Evolutionary conservation across 75 land plant species (phyloP), one percentile per base, ranked within the genome.

Genomic region (Isoetes taiwanensis): DNA sequence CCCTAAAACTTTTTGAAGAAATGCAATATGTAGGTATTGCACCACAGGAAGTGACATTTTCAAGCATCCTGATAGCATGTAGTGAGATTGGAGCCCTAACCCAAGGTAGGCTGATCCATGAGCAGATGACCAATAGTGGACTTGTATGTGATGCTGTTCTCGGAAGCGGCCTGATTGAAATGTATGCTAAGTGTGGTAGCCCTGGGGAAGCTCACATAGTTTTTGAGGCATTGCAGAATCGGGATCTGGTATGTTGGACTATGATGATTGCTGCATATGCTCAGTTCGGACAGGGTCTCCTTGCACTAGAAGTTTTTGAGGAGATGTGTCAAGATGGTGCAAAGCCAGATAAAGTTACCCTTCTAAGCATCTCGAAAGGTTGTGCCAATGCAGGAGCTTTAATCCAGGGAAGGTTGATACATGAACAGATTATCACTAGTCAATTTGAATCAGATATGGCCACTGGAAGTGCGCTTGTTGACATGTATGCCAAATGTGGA

Each of bases 161-260:
- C 0, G 68, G 30, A 43, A 65, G 57, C 30, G 37, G 37, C 30
- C 60, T 57, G 0, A 37, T 68, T 16, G 32, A 60, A 28, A 68
- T 54, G 71, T 68, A 68, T 41, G 54, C 32, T n/a, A 48, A 69
- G 20, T 31, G 63, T 31, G 41, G 41, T 1, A 12, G 41, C 17
- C 23, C 48, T 6, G 8, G 1, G 20, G 31, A 30, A 26, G 64
- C 64, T 1, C 10, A 34, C 33, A 19, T 32, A 17, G 64, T 46
- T 11, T 61, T 61, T 28, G 19, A 28, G 2, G 32, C 16, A 30
- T 27, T 61, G 31, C 23, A 32, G 6, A 11, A 27, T 17, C 23
- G 30, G 6, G 25, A 28, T 29, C 14, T 46, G 9, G 64, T 48
- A 21, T 41, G 37, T 12, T 61, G 64, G 64, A 61, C 52, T 28